Percentiles rank a stretch among this genome's conserved stretches.
These are phyloP conservation scores for Phytophthora podocarpi DNA, from an alignment of 352 stramenopile species.

Conservation along the genomic window DNA sequence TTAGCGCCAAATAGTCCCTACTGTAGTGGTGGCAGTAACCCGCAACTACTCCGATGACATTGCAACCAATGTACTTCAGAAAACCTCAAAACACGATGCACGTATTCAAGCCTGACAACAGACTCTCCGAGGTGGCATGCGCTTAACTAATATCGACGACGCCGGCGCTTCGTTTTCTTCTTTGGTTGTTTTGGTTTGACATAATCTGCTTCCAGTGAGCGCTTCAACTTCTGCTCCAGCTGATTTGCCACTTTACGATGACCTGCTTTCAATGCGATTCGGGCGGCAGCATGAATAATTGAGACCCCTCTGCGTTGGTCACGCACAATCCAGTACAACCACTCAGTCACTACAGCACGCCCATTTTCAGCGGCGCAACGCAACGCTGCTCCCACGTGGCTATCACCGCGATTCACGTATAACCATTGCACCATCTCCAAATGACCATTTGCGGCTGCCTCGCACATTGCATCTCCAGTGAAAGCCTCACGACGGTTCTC, in stretches of 20 bases:
- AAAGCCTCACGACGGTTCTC: constrained; percentile 21
- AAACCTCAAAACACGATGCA: too few species aligned
- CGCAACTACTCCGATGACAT: too few species aligned
- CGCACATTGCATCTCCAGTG: constrained; percentile 18
- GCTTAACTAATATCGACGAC: constrained; percentile 13
- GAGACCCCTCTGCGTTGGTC: constrained; percentile 16
- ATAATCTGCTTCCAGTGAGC: background rate
- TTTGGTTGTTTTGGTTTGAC: too few species aligned
- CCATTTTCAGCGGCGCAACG: constrained; percentile 18
- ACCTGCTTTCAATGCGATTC: constrained; percentile 20
- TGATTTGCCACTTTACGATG: background rate
- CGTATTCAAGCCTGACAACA: too few species aligned
- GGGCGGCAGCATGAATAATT: constrained; percentile 12
- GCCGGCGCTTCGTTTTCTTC: constrained; percentile 14
- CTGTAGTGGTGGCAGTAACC: too few species aligned
- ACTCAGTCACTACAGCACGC: constrained; percentile 11
- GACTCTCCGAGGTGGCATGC: too few species aligned
- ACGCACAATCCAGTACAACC: constrained; percentile 25
- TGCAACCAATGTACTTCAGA: too few species aligned
- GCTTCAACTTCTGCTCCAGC: constrained; percentile 15
- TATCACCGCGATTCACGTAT: constrained; percentile 18
- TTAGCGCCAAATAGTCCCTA: too few species aligned
- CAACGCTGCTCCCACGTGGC: constrained; percentile 11
- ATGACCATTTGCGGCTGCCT: constrained; percentile 17
- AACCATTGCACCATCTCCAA: constrained; percentile 20